Base-by-base conservation (phyloP, 2,329 filamentous ascomycete genomes). In the Pseudogymnoascus sp. region DNA sequence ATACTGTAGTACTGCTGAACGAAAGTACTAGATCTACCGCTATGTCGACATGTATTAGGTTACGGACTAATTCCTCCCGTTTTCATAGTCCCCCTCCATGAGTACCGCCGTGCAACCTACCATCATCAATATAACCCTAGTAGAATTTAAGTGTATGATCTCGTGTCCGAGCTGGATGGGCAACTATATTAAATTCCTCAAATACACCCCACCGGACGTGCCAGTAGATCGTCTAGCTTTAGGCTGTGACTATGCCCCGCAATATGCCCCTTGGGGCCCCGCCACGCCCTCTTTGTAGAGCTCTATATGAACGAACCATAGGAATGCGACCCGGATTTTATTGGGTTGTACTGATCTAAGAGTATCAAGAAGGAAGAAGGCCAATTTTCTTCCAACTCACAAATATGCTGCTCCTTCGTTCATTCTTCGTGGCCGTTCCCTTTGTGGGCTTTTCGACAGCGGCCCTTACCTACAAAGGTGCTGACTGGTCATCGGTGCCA, bases 401-500 rank as follows among this genome's bases (percentile, higher is more conserved):
- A 33, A 56, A 56, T 56, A 56, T 56, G 50, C n/a, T 33, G 29
- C n/a, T 56, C 29, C 50, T 56, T 26, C 50, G 50, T 56, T 56
- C 50, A 19, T 33, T 56, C 9, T 56, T 56, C 26, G 5, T 31
- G 50, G 50, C 50, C n/a, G 29, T 56, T 7, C 50, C 50, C 50
- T 33, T 56, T n/a, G 50, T 56, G 50, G 50, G 50, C n/a, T 31
- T 56, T 3, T 56, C 50, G n/a, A 33, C 50, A 2, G 50, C 50
- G 6, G 50, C 82, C 26, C 77, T 90, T 3, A 81, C 80, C 1
- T 88, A 87, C 74, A 84, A 82, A 66, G 88, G 88, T 7, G 85
- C 84, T 3, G 88, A 91, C 74, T 89, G 88, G 81, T 89, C 87
- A 1, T 91, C 88, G 0, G 79, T 87, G 1, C 72, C 82, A 0